Evolutionary conservation across 75 land plant genomes (phyloP).

Genomic region (Ceratopteris richardii): DNA sequence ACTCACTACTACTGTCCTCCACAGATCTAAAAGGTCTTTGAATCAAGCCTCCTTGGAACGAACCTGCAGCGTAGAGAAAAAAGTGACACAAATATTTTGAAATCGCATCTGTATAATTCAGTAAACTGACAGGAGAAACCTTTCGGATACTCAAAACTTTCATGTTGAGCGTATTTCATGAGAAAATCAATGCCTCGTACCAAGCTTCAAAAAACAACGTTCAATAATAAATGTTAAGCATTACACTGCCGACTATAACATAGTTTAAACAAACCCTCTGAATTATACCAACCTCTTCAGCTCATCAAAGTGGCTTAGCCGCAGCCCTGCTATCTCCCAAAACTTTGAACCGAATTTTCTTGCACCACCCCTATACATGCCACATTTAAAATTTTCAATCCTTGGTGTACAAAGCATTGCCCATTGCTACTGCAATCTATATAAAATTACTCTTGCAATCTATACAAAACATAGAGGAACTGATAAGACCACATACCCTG

Average conservation of each 20-base stretch:
- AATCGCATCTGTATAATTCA: no score
- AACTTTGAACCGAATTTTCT: slow-evolving; percentile 23
- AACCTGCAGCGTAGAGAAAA: slow-evolving; percentile 6
- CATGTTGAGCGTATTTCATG: slow-evolving; percentile 22
- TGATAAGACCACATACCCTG: slow-evolving; percentile 17
- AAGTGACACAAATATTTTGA: neutral
- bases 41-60: slow-evolving; percentile 27
- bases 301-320: slow-evolving; percentile 28
- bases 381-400: neutral
- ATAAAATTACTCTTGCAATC: no score
- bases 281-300: slow-evolving; percentile 15
- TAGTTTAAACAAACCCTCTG: no score
- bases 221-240: no score
- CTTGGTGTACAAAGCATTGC: no score
- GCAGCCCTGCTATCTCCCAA: slow-evolving; percentile 23
- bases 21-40: slow-evolving; percentile 22
- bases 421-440: no score
- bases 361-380: slow-evolving; percentile 28
- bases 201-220: slow-evolving; percentile 16
- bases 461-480: no score
- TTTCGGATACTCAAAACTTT: slow-evolving; percentile 25
- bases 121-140: no score
- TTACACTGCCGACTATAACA: no score
- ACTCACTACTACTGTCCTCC: slow-evolving; percentile 19
- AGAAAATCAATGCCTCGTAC: slow-evolving; percentile 33